Base-by-base conservation (phyloP, 768 basidiomycete species). In the Russula sp. region DNA sequence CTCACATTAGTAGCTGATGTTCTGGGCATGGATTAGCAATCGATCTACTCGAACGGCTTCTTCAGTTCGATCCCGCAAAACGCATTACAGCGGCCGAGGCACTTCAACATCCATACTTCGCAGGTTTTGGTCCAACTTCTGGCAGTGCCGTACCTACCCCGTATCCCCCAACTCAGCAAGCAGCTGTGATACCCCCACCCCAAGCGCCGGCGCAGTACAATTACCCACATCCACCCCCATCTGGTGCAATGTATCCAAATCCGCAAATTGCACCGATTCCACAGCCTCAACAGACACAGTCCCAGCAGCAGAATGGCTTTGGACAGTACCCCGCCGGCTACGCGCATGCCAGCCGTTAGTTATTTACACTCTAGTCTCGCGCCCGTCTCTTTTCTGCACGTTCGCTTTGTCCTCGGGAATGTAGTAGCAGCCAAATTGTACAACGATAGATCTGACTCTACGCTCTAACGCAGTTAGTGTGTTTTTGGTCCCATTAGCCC, bases 1-100 rank as follows among this genome's bases (percentile, higher is more conserved):
- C 13, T 35, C 37, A 11, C 34, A 35, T 27, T 37, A 16, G 9
- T 40, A 48, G 50, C 40, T 11, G 22, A 54, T 6, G 7, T 40
- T 14, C 55, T 63, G n/a, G 63, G 59, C 51, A 55, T 32, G 61
- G 35, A 35, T 67, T 67, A 79, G 96, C 96, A 27, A 83, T 98
- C 72, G 94, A 98, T 74, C 83, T 98, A 2, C 86, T 99, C 49
- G 97, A 98, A 74, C 86, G 88, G 53, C 84, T 98, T 49, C 84
- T 99, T 52, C 94, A 98, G 71, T 99, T 98, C 71, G 97, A 98
- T 71, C 97, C 97, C 2, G 81, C 87, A 34, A 89, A 93, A 69
- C 88, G 97, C 58, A 85, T 95, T 51, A 90, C 93, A 13, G 96
- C 96, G 31, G 86, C 87, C 10, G 91, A 98, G 50, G 94, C 96